Evolutionary conservation across 768 basidiomycete genomes (phyloP), one percentile per base, ranked within the genome.

Genomic region (Macrolepiota fuliginosa): DNA sequence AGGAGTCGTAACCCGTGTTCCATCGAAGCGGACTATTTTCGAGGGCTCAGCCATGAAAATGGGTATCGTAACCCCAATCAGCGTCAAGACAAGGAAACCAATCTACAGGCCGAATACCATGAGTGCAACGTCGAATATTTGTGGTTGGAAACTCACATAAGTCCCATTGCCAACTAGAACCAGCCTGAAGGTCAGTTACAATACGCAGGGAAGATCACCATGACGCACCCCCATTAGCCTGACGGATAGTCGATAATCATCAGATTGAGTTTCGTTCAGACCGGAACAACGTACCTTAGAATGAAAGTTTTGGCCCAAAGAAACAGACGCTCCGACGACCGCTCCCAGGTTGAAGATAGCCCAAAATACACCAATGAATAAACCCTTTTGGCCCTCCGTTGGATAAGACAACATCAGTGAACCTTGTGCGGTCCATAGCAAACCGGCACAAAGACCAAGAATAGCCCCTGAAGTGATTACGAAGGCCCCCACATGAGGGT

Each of bases 361-460:
- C 91, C 91, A 93, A 74, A 92, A 93, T 47, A 90, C 81, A 37
- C 81, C 86, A 52, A 93, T 91, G 72, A 81, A 92, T 36, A 73
- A 74, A 22, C 90, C 91, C 71, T 93, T 93, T 69, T 92, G 83
- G 53, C 72, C 68, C 70, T 93, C 91, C 0, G 89, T 91, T 0
- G 91, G 89, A 71, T 93, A 93, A 3, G 89, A 84, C 71, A 94
- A 74, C 85, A 92, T 92, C 63, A 94, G 75, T 15, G 84, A 87
- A n/a, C 91, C 92, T 67, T 93, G 91, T 0, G 90, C 89, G 0
- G 90, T 88, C 91, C 91, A 92, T 15, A 92, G 73, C 52, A 93
- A 67, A 54, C 79, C 80, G 1, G 81, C 91, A 67, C 87, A 90
- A 52, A 91, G 61, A 15, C 91, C 91, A n/a, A 92, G 85, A 60